Conservation (phyloP, 768 basidiomycete genomes). For the Paxillus involutus region DNA sequence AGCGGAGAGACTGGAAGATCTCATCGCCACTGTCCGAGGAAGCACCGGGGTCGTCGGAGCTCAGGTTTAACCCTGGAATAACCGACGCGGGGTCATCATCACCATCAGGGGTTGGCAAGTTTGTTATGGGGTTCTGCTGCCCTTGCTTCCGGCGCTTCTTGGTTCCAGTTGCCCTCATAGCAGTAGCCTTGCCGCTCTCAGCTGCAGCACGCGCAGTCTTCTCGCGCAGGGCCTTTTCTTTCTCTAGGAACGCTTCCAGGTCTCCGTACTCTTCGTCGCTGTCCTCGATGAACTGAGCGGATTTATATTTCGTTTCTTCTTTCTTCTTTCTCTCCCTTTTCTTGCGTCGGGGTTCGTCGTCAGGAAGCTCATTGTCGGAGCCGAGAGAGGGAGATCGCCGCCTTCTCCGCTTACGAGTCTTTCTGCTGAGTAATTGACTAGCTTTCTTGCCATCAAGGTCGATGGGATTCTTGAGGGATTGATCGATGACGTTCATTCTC, state of each 20-base stretch:
- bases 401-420: conserved; percentile 50
- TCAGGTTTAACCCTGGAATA: conserved; percentile 11
- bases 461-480: conserved; percentile 81
- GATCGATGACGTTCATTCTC: conserved; percentile 73
- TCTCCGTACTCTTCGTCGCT: conserved; percentile 83
- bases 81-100: conserved; percentile 16
- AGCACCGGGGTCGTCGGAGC: conserved; percentile 14
- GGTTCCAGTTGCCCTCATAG: conserved; percentile 49
- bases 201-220: conserved; percentile 48
- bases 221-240: conserved; percentile 63
- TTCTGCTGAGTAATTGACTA: conserved; percentile 67
- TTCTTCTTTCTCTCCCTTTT: conserved; percentile 51
- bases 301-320: conserved; percentile 78
- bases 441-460: conserved; percentile 79
- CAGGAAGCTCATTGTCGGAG: conserved; percentile 37
- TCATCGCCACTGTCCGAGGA: conserved; percentile 26
- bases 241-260: conserved; percentile 79
- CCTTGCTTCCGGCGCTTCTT: conserved; percentile 56
- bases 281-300: conserved; percentile 89
- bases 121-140: conserved; percentile 47
- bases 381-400: conserved; percentile 50
- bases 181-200: conserved; percentile 37
- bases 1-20: conserved; percentile 17
- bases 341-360: conserved; percentile 38
- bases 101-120: conserved; percentile 23